Base-by-base conservation (phyloP, 345 rosid species). In the Salix koriyanagi region DNA sequence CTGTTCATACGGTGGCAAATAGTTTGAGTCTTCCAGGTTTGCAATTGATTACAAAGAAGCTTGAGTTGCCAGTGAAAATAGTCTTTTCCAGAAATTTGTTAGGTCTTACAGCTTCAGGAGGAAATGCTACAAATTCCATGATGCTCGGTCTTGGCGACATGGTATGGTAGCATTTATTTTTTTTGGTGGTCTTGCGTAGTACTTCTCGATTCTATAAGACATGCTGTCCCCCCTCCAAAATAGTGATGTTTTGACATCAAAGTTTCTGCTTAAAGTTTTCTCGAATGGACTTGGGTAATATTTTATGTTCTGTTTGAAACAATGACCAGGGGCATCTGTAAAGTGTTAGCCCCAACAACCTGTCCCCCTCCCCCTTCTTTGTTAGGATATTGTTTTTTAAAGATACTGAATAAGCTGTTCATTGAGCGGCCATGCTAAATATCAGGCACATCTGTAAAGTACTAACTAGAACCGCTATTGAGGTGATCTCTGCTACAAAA, bases 141-240 rank as follows among this genome's bases (percentile, higher is more conserved):
- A 28, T 96, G 98, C 97, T 96, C 75, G 98, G 99, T 74, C 99
- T 96, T 34, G 99, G 99, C 76, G 99, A 96, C 87, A 93, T 96
- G 99, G 99, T 96, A 90, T 64, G 79, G 65, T 42, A 13, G 77
- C 54, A 77, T 74, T 65, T 77, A 34, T 67, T 76, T 41, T 3
- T 44, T 67, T 75, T 41, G 32, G 44, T 48, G 28, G 8, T 48
- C 39, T 67, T 26, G 46, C 39, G 58, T 60, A 28, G 76, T 15
- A 65, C 71, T 79, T 79, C 21, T 25, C 18, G 15, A 44, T 30
- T 28, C 58, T 50, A 52, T 14, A 26, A 8, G 21, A 56, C 23
- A n/a, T 56, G 62, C 14, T 23, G 4, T n/a, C 25, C 62, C 26
- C 28, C 62, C 5, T 3, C 14, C 62, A 56, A n/a, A 56, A n/a